These are phyloP conservation scores for Anisogramma anomala DNA, from an alignment of 2,329 filamentous ascomycete species.

Conservation along the genomic window DNA sequence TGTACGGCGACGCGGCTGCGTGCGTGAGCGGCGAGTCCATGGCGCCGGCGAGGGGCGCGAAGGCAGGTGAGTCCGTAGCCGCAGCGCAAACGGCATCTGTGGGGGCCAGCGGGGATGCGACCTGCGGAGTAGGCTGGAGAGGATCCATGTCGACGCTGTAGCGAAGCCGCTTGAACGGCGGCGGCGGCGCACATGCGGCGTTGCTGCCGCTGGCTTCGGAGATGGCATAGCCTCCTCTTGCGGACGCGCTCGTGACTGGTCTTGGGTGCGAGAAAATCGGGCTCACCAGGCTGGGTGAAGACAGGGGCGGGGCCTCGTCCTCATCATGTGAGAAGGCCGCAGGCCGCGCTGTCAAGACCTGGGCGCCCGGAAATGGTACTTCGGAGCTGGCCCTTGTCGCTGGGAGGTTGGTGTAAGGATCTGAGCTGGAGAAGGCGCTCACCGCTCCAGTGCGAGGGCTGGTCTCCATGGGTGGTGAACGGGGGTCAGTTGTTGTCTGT, in stretches of 20 bases:
- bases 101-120: slow-evolving; percentile 3
- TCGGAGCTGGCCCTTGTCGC: background rate
- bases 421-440: background rate
- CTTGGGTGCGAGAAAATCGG: slow-evolving; percentile 4
- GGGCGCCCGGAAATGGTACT: slow-evolving; percentile 1
- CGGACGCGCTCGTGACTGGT: background rate
- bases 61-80: no score
- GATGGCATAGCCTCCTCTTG: background rate
- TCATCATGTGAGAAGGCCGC: background rate
- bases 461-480: slow-evolving; percentile 1
- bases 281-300: slow-evolving; percentile 5
- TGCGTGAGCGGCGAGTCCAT: slow-evolving; percentile 32
- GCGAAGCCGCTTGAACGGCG: slow-evolving; percentile 11
- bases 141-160: slow-evolving; percentile 13
- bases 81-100: slow-evolving; percentile 4
- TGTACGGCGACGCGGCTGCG: slow-evolving; percentile 28
- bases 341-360: slow-evolving; percentile 2
- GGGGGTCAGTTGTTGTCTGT: slow-evolving; percentile 3
- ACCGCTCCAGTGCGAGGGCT: background rate
- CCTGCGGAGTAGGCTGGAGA: slow-evolving; percentile 1
- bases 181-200: slow-evolving; percentile 1
- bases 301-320: background rate
- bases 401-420: background rate
- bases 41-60: no score
- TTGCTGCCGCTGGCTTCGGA: background rate